phyloP scores from a whole-genome alignment of 306 rosid species.

The Dalbergia cochinchinensis region DNA sequence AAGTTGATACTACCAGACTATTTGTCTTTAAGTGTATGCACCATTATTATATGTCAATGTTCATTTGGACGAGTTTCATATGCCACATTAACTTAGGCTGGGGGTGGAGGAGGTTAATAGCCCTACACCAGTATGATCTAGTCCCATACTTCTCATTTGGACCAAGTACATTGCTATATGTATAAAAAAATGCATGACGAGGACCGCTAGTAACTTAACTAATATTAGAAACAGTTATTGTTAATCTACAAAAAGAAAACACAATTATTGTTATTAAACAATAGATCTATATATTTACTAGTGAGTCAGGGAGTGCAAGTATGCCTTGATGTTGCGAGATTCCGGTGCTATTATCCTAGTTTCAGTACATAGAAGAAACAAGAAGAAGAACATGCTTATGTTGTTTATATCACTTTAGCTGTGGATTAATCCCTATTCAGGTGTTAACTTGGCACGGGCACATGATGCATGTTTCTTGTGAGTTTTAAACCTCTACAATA shows the following conservation, averaged over 20 bases:
- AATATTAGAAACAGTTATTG: conserved; percentile 6
- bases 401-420: neutral
- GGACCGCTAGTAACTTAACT: conserved; percentile 13
- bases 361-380: neutral
- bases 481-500: neutral
- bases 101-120: conserved; percentile 22
- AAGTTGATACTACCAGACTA: conserved; percentile 52
- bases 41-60: conserved; percentile 37
- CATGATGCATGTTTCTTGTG: neutral
- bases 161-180: neutral
- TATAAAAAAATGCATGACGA: neutral
- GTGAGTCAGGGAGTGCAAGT: conserved; percentile 17
- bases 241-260: neutral
- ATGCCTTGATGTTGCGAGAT: neutral
- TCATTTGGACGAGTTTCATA: conserved; percentile 32
- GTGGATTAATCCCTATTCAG: neutral
- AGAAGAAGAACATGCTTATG: neutral
- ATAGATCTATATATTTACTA: neutral
- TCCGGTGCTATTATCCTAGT: neutral
- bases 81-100: conserved; percentile 16
- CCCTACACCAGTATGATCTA: conserved; percentile 6
- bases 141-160: conserved; percentile 15
- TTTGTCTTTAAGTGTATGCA: conserved; percentile 55
- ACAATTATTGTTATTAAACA: neutral
- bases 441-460: neutral